Conservation (phyloP, 2,329 filamentous ascomycete genomes). For the Tolypocladium sp. region DNA sequence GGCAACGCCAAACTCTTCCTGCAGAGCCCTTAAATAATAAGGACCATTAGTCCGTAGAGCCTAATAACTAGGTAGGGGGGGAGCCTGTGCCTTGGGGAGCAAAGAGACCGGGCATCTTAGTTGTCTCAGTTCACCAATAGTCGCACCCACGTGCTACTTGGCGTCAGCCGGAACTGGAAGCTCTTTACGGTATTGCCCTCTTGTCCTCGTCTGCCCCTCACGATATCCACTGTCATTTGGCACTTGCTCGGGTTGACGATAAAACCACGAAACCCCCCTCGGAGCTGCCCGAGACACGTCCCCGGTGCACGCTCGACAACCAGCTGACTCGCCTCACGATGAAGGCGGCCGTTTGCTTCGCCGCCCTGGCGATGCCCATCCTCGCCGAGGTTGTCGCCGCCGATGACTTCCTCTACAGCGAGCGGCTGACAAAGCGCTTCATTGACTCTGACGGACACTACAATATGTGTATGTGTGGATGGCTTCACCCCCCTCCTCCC, state of each 20-base stretch:
- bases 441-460: neutral
- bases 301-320: neutral
- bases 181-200: neutral
- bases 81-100: too few relatives aligned
- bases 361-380: neutral
- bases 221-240: neutral
- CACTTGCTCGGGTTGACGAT: neutral
- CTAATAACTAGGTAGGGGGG: too few relatives aligned
- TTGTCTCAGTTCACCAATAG: neutral
- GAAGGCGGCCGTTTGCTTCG: neutral
- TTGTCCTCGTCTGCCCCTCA: neutral
- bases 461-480: neutral
- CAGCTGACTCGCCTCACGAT: neutral
- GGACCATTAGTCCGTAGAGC: too few relatives aligned
- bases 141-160: neutral
- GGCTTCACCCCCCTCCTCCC: neutral
- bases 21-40: too few relatives aligned
- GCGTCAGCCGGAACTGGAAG: neutral
- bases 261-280: neutral
- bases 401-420: neutral
- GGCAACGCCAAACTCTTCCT: too few relatives aligned
- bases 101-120: too few relatives aligned
- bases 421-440: neutral
- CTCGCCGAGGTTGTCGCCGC: neutral
- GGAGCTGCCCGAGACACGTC: neutral